Conservation (phyloP, 441 rosid species). For the Gossypium davidsonii region DNA sequence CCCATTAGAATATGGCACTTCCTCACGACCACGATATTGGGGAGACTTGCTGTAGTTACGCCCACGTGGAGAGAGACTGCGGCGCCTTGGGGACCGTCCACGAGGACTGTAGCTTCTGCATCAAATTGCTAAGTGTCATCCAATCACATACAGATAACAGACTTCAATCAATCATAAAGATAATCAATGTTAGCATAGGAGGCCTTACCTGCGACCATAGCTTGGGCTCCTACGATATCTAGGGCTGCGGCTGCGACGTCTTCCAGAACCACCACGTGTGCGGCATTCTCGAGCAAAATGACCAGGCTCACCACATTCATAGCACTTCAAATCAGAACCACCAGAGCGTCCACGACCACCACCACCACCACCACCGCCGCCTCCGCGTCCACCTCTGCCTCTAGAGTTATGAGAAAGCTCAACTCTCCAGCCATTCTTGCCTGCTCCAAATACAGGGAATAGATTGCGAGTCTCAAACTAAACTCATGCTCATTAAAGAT, state of each 20-base stretch:
- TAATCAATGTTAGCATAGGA: neutral
- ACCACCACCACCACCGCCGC: constrained; percentile 40
- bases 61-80: constrained; percentile 58
- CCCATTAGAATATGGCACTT: constrained; percentile 61
- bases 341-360: constrained; percentile 63
- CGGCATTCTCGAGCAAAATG: constrained; percentile 82
- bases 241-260: constrained; percentile 65
- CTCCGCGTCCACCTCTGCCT: constrained; percentile 51
- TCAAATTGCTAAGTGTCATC: constrained; percentile 8
- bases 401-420: constrained; percentile 64
- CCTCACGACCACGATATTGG: constrained; percentile 49
- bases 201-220: constrained; percentile 54
- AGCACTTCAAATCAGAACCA: constrained; percentile 71
- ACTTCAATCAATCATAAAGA: neutral
- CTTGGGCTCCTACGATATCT: constrained; percentile 69
- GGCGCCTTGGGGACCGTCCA: constrained; percentile 60
- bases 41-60: constrained; percentile 67
- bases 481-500: neutral
- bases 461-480: neutral
- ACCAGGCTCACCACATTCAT: constrained; percentile 78
- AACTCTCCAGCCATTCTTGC: constrained; percentile 76
- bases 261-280: constrained; percentile 51
- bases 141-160: neutral
- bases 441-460: constrained; percentile 19
- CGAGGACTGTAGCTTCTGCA: constrained; percentile 64